Percentiles rank a stretch among this genome's conserved stretches.
Conservation (phyloP, 371 early-diverging fungal genomes). For the Mycotypha africana region DNA sequence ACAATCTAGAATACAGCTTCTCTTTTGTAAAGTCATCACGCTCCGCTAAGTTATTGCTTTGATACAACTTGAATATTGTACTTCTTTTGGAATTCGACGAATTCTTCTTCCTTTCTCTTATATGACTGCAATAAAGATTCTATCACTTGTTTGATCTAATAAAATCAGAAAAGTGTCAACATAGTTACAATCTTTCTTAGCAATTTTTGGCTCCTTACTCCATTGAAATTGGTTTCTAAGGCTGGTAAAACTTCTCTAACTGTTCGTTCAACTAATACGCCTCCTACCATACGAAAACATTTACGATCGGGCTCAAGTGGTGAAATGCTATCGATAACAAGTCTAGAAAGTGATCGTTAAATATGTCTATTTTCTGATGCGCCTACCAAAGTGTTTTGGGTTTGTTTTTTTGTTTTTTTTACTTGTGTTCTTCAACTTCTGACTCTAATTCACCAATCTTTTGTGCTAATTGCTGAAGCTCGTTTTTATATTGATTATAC, state of each 20-base stretch:
- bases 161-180: background rate
- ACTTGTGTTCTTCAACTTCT: constrained; percentile 94
- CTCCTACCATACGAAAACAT: constrained; percentile 91
- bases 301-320: constrained; percentile 81
- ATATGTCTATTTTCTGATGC: background rate
- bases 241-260: constrained; percentile 90
- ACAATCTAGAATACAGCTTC: too few relatives aligned
- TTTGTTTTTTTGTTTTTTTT: constrained; percentile 9
- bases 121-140: constrained; percentile 70
- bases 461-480: constrained; percentile 77
- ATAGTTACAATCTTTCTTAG: background rate
- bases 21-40: too few relatives aligned
- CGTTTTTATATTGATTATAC: constrained; percentile 82
- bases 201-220: constrained; percentile 61
- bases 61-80: constrained; percentile 68
- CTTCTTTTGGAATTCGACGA: constrained; percentile 79
- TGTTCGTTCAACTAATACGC: constrained; percentile 90
- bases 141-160: constrained; percentile 73
- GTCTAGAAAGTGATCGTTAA: constrained; percentile 33
- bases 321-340: constrained; percentile 89
- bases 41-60: constrained; percentile 40
- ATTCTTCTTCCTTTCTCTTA: constrained; percentile 87
- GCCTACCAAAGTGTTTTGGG: background rate
- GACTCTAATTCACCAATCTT: constrained; percentile 94
- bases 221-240: constrained; percentile 80